These are phyloP conservation scores for Kodamaea ohmeri DNA, from an alignment of 1,139 yeast species.

Conservation along the genomic window DNA sequence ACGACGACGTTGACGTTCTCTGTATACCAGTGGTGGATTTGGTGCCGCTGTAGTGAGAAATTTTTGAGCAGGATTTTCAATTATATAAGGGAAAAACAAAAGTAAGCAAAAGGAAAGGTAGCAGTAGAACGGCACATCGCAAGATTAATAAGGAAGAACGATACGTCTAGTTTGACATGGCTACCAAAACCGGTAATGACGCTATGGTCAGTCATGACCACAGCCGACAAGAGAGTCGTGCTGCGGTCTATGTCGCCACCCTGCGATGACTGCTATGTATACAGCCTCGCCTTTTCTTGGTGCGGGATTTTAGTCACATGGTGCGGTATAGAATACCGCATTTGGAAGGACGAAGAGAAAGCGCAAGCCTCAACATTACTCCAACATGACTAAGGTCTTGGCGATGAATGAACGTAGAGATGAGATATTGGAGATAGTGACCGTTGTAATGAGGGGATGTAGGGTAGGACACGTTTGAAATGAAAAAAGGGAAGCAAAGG, in stretches of 20 bases:
- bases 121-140: no score
- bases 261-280: neutral
- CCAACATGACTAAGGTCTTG: no score
- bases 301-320: slow-evolving; percentile 3
- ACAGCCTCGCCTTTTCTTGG: slow-evolving; percentile 2
- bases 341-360: slow-evolving; percentile 1
- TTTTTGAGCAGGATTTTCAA: slow-evolving; percentile 4
- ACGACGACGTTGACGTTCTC: slow-evolving; percentile 1
- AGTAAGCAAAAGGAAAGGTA: neutral
- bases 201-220: no score
- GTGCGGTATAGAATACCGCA: neutral
- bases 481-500: no score
- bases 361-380: no score
- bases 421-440: neutral
- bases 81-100: neutral
- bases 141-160: no score
- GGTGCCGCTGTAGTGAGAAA: slow-evolving; percentile 2
- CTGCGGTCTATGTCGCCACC: neutral
- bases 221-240: no score
- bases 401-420: neutral
- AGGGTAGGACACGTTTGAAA: no score
- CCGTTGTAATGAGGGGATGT: no score
- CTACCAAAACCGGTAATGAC: no score
- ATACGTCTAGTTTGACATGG: no score
- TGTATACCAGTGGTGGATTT: slow-evolving; percentile 1